Percentiles rank a stretch among this genome's conserved stretches.
Conservation (phyloP, 768 basidiomycete genomes). For the Pisolithus tinctorius region DNA sequence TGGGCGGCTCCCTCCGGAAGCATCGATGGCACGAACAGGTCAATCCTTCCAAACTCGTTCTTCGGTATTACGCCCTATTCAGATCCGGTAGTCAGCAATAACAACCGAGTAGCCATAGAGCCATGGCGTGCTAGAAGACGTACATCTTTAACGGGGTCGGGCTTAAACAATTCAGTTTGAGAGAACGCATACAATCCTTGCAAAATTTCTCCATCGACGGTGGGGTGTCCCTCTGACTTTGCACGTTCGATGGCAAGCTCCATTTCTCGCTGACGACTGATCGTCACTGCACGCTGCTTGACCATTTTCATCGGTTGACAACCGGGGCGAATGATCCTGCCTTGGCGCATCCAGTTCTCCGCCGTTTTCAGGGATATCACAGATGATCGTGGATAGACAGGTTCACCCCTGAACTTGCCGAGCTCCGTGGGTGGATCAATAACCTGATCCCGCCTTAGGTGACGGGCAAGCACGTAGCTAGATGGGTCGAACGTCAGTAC, state of each 20-base stretch:
- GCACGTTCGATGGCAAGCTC: conserved; percentile 46
- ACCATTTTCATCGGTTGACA: conserved; percentile 87
- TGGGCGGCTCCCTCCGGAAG: conserved; percentile 82
- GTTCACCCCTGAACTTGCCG: conserved; percentile 88
- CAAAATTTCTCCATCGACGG: conserved; percentile 51
- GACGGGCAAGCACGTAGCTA: conserved; percentile 80
- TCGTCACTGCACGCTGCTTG: conserved; percentile 78
- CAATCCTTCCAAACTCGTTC: conserved; percentile 96
- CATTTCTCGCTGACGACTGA: conserved; percentile 68
- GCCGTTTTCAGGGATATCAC: conserved; percentile 85
- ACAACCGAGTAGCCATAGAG: not conserved
- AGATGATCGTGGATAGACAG: conserved; percentile 81
- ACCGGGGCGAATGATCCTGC: conserved; percentile 62
- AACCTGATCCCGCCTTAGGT: conserved; percentile 83
- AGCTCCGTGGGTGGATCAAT: conserved; percentile 76
- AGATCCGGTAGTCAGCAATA: conserved; percentile 7
- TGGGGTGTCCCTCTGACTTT: conserved; percentile 29
- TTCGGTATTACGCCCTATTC: conserved; percentile 84
- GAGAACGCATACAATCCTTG: conserved; percentile 81
- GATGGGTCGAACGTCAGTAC: conserved; percentile 2
- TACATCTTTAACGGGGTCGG: conserved; percentile 81
- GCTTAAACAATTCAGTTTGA: conserved; percentile 79
- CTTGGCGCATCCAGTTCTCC: conserved; percentile 93
- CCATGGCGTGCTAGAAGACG: conserved; percentile 24
- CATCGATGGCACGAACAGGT: conserved; percentile 94